Evolutionary conservation across 306 rosid species (phyloP).

Genomic region (Mimosa bimucronata): DNA sequence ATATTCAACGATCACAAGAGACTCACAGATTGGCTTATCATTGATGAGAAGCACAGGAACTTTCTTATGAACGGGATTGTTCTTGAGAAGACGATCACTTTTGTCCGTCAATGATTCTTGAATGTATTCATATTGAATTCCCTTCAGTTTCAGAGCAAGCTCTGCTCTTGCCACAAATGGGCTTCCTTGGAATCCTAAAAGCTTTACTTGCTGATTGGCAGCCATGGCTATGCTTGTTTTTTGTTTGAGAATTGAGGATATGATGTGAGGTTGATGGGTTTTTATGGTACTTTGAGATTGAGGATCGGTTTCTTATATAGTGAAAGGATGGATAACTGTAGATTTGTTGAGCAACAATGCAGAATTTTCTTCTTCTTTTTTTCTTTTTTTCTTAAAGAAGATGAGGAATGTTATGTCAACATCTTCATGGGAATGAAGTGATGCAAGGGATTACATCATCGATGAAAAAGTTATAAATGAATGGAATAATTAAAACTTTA

Average conservation of each 20-base stretch:
- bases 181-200: slow-evolving; percentile 42
- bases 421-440: not conserved
- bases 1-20: slow-evolving; percentile 49
- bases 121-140: slow-evolving; percentile 39
- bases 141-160: slow-evolving; percentile 56
- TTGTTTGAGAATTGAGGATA: not conserved
- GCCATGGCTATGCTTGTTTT: slow-evolving; percentile 5
- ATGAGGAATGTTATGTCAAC: not conserved
- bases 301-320: not conserved
- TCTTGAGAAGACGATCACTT: slow-evolving; percentile 46
- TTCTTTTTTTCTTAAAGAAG: not conserved
- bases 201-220: slow-evolving; percentile 32
- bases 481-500: not conserved
- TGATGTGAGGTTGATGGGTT: not conserved
- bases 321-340: not conserved
- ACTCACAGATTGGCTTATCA: slow-evolving; percentile 49
- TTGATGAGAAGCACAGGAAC: slow-evolving; percentile 46
- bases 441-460: slow-evolving; percentile 1
- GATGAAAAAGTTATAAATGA: not conserved
- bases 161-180: slow-evolving; percentile 41
- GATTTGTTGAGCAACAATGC: not conserved
- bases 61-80: slow-evolving; percentile 55
- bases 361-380: too few species aligned
- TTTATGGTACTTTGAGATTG: not conserved
- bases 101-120: slow-evolving; percentile 25